Evolutionary conservation across 768 basidiomycete species (phyloP), one percentile per base, ranked within the genome.

Genomic region (Pholiota molesta): DNA sequence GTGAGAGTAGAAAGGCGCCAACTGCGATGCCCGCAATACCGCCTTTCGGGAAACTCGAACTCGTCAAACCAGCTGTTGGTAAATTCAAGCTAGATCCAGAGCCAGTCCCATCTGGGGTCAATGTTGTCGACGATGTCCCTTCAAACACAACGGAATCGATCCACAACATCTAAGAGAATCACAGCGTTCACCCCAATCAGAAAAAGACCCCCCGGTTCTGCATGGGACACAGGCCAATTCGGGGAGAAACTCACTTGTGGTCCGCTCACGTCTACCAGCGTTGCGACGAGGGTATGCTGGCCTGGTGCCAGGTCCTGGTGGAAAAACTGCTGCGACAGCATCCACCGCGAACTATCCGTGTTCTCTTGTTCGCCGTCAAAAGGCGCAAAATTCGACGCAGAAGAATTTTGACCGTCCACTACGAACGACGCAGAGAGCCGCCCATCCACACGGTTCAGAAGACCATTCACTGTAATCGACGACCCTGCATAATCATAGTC

Each of bases 101-200:
- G 7, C 56, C 56, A 21, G 19, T 16, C 11, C 29, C 19, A 4
- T 26, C 8, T 17, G 42, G 13, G 17, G 40, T 8, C 16, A 67
- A 37, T 8, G 44, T 60, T 7, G 66, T 67, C 8, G 45, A 11
- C 7, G 45, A 42, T 2, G 61, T 62, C 16, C 59, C 66, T 53
- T 63, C 66, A 33, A 61, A 68, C 11, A 58, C 56, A 21, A 68
- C 52, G 35, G 62, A 68, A 45, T 68, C 66, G 10, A 68, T 31
- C 64, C 64, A 65, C 5, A 65, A 52, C 29, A 53, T 56, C 66
- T 68, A 28, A 5, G 14, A 33, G 39, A 29, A 37, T 14, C 3
- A 37, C 35, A 37, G 35, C 35, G 10, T 37, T 37, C 35, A 37
- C 10, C 3, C 35, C 14, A 16, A 37, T 37, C 14, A 37, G 35